These are phyloP conservation scores for Ziziphus jujuba DNA, from an alignment of 306 rosid species.

Conservation along the genomic window DNA sequence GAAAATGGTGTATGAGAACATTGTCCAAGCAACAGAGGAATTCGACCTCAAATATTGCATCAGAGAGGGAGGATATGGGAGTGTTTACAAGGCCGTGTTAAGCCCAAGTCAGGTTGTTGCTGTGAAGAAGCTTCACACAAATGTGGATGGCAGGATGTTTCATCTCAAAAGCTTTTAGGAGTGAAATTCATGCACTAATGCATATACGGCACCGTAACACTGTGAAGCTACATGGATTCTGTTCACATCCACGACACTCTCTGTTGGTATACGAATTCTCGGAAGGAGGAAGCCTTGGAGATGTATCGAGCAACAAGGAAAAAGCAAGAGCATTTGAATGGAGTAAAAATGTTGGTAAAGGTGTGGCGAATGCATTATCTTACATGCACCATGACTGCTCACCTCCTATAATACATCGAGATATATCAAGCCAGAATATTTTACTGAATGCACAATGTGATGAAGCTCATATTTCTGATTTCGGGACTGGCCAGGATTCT, in stretches of 20 bases:
- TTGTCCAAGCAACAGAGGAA: no score
- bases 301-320: background rate
- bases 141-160: background rate
- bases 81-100: slow-evolving; percentile 9
- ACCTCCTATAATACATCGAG: slow-evolving; percentile 19
- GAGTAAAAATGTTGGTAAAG: slow-evolving; percentile 5
- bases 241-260: background rate
- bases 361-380: slow-evolving; percentile 17
- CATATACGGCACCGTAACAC: slow-evolving; percentile 18
- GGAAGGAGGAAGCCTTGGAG: slow-evolving; percentile 7
- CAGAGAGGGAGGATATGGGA: slow-evolving; percentile 13
- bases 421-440: slow-evolving; percentile 24
- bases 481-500: slow-evolving; percentile 20
- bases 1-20: slow-evolving; percentile 3
- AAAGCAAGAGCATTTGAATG: slow-evolving; percentile 19
- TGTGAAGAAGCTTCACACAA: slow-evolving; percentile 13
- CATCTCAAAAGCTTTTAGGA: slow-evolving; percentile 1
- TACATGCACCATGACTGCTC: slow-evolving; percentile 28
- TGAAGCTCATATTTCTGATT: slow-evolving; percentile 11
- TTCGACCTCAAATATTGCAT: slow-evolving; percentile 7
- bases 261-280: slow-evolving; percentile 22
- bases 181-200: slow-evolving; percentile 8
- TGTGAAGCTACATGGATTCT: slow-evolving; percentile 22
- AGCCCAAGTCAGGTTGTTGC: background rate
- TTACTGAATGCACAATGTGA: slow-evolving; percentile 9